A percentile compares a stretch with the other conserved stretches of the same genome.
These are phyloP conservation scores for Auriscalpium microsporum DNA, from an alignment of 768 basidiomycete genomes.

Conservation along the genomic window DNA sequence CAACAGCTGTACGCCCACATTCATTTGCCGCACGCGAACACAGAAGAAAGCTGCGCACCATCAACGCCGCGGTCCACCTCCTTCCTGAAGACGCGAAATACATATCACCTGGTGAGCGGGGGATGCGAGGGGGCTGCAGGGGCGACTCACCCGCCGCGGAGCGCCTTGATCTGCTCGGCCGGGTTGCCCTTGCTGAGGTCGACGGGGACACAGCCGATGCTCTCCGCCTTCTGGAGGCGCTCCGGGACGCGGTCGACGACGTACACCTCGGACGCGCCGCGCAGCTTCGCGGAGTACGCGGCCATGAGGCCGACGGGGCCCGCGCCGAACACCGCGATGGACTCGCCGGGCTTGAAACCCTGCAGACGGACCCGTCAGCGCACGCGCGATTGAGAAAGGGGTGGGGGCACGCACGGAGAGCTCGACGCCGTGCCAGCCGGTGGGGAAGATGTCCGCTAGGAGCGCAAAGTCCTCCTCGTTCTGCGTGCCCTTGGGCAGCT, in stretches of 20 bases:
- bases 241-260: constrained; percentile 50
- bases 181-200: constrained; percentile 41
- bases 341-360: constrained; percentile 46
- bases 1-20: constrained; percentile 25
- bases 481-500: constrained; percentile 43
- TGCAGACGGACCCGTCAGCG: constrained; percentile 8
- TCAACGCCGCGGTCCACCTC: constrained; percentile 48
- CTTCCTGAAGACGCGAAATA: constrained; percentile 18
- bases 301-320: constrained; percentile 52
- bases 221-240: constrained; percentile 41
- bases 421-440: constrained; percentile 45
- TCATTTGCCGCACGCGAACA: background rate
- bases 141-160: constrained; percentile 33
- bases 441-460: constrained; percentile 49
- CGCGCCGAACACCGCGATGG: constrained; percentile 44
- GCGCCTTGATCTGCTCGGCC: constrained; percentile 37
- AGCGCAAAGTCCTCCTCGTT: constrained; percentile 48
- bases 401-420: constrained; percentile 27
- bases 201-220: constrained; percentile 43
- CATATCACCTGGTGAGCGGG: background rate
- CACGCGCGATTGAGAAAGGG: background rate
- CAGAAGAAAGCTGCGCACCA: constrained; percentile 12
- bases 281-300: constrained; percentile 43
- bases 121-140: background rate
- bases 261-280: constrained; percentile 45